Percentiles rank a stretch among this genome's conserved stretches.
Conservation (phyloP, 23 red algal species). For the Gracilaria caudata region DNA sequence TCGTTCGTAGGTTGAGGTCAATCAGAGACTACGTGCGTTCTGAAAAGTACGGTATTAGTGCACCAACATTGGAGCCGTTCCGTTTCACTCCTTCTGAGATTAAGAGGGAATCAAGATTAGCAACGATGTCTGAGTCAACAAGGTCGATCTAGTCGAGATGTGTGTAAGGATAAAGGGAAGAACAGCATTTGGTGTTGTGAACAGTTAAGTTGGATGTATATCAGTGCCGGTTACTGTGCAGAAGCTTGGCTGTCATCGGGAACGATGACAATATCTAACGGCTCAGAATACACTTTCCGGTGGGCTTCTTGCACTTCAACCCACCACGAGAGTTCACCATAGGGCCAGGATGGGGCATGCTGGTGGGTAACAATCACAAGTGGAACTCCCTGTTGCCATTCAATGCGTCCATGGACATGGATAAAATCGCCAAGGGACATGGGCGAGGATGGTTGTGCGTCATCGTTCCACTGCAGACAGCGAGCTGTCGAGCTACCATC, state of each 20-base stretch:
- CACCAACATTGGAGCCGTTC: constrained; percentile 37
- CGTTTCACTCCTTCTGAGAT: constrained; percentile 31
- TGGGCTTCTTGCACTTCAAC: constrained; percentile 24
- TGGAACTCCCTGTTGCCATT: constrained; percentile 42
- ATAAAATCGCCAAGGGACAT: constrained; percentile 47
- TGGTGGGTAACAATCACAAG: constrained; percentile 18
- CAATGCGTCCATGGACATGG: constrained; percentile 32
- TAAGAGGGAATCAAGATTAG: constrained; percentile 46
- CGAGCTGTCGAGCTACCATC: constrained; percentile 44
- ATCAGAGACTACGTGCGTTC: constrained; percentile 56
- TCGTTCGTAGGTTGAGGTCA: constrained; percentile 33
- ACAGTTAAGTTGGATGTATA: background rate
- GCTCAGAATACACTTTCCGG: constrained; percentile 29
- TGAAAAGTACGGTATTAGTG: constrained; percentile 22
- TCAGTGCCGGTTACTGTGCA: background rate
- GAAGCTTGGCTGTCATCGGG: background rate
- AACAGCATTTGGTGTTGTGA: background rate
- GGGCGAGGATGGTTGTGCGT: background rate
- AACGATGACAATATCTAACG: constrained; percentile 3
- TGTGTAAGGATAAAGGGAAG: background rate
- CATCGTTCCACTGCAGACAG: constrained; percentile 47
- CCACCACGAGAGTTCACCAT: constrained; percentile 62
- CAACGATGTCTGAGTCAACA: constrained; percentile 14
- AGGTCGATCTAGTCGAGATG: background rate
- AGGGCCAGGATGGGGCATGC: background rate